A percentile compares a stretch with the other conserved stretches of the same genome.
phyloP scores from a whole-genome alignment of 2,329 filamentous ascomycete species.

The Rhynchosporium agropyri region DNA sequence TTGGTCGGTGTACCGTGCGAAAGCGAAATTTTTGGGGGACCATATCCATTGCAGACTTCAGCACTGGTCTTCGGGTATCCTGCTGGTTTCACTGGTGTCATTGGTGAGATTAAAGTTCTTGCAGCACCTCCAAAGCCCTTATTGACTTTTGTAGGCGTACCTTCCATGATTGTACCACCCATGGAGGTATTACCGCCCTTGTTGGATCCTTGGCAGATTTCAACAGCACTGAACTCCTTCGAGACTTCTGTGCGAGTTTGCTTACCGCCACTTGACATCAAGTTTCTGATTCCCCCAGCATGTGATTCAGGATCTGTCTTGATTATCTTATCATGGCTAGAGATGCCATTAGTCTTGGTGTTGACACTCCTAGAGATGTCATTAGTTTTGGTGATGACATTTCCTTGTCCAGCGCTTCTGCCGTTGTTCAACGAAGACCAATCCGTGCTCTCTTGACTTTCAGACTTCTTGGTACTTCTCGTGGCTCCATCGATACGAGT shows the following conservation, averaged over 20 bases:
- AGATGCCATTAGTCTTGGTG: neutral
- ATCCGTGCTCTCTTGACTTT: neutral
- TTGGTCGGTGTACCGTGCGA: neutral
- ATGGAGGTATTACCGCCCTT: neutral
- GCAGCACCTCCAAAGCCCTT: neutral
- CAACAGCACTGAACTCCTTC: neutral
- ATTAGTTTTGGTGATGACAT: neutral
- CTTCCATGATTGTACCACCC: neutral
- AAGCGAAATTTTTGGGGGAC: neutral
- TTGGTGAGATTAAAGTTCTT: neutral
- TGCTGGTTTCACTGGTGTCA: neutral
- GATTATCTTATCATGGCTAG: neutral
- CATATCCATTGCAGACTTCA: neutral
- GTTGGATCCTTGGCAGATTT: neutral
- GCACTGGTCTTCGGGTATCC: neutral
- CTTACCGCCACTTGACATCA: neutral
- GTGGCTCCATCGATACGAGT: neutral
- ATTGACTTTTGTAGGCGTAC: neutral
- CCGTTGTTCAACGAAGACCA: neutral
- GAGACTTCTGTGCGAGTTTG: neutral
- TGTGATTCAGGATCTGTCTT: neutral
- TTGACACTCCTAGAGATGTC: neutral
- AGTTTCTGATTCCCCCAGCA: neutral
- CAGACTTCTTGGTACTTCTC: neutral
- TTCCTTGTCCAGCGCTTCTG: neutral